Percentiles rank a stretch among this genome's conserved stretches.
Evolutionary conservation across 2,329 filamentous ascomycete genomes (phyloP).

Genomic region (Arthrocladium fulminans): DNA sequence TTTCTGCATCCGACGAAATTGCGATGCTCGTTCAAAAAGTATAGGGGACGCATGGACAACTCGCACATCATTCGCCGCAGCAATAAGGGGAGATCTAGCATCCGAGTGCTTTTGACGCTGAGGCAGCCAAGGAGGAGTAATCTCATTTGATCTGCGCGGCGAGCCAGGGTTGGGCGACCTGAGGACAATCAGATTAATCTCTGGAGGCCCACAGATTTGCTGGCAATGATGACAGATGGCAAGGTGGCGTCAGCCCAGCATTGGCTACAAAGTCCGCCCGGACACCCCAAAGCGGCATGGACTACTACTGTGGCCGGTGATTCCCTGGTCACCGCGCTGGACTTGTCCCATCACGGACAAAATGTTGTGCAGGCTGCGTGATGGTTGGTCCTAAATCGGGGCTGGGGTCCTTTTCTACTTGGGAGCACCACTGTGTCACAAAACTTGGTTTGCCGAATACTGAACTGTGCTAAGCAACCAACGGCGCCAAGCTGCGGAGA

Average conservation of each 20-base stretch:
- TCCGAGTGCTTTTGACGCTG: neutral
- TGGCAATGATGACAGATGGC: constrained; percentile 1
- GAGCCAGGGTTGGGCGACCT: neutral
- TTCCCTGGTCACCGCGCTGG: neutral
- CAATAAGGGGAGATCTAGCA: neutral
- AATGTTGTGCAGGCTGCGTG: constrained; percentile 1
- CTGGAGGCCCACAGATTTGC: neutral
- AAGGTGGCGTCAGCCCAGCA: neutral
- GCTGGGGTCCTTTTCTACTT: neutral
- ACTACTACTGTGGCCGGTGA: neutral
- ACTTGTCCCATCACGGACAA: constrained; percentile 4
- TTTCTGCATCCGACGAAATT: neutral
- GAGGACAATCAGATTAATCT: neutral
- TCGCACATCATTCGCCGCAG: neutral
- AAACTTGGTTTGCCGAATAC: neutral
- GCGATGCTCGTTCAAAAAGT: neutral
- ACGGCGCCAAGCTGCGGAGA: constrained; percentile 6
- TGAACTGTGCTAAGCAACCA: constrained; percentile 2
- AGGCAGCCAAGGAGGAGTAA: neutral
- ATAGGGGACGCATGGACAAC: neutral
- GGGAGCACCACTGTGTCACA: neutral
- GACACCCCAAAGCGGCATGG: neutral
- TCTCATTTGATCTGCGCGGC: neutral
- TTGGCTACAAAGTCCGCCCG: constrained; percentile 1
- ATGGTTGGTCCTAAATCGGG: neutral